Conservation (phyloP, 75 land plant species). For the Cunninghamia lanceolata region DNA sequence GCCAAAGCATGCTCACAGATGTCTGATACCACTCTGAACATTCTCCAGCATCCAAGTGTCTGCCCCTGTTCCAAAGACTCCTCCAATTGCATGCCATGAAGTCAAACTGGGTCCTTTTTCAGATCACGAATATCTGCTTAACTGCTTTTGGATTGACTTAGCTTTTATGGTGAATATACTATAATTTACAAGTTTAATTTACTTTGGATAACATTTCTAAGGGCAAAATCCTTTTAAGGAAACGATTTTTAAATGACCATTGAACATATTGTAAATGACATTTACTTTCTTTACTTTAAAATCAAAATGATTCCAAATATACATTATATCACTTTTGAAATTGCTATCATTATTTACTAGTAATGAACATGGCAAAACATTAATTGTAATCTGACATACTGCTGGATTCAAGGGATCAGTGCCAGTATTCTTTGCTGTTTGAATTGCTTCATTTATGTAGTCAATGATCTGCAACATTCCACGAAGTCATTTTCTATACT, state of each 20-base stretch:
- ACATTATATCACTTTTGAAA: background rate
- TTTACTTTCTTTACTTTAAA: background rate
- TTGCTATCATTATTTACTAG: background rate
- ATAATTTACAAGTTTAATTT: background rate
- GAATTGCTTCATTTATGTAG: constrained; percentile 32
- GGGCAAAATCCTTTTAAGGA: background rate
- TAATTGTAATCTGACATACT: constrained; percentile 11
- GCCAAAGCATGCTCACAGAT: no score
- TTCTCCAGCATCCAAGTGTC: no score
- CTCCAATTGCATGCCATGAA: no score
- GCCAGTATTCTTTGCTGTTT: constrained; percentile 15
- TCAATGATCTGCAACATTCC: constrained; percentile 31
- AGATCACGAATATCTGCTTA: background rate
- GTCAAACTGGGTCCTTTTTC: no score
- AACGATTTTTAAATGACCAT: background rate
- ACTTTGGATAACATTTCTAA: background rate
- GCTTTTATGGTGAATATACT: background rate
- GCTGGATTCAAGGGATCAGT: constrained; percentile 27
- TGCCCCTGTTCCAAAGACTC: no score
- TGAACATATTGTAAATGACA: background rate
- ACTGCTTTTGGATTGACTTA: background rate
- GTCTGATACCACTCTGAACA: no score
- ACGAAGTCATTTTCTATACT: background rate
- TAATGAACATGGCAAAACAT: background rate
- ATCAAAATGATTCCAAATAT: background rate